Base-by-base conservation (phyloP, 768 basidiomycete species). In the Russula compacta region DNA sequence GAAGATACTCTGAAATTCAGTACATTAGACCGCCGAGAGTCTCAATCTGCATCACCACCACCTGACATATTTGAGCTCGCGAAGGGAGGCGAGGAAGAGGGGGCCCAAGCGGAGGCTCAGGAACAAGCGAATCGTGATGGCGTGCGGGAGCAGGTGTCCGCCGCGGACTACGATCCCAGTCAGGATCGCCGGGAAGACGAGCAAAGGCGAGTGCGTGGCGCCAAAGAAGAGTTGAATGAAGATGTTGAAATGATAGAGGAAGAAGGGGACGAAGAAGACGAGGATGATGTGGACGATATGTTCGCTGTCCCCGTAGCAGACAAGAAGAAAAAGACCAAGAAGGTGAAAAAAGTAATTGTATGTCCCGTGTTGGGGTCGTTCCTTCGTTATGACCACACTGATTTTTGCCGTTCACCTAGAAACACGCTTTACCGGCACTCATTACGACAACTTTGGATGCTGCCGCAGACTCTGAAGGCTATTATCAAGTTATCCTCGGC, bases 251-350 rank as follows among this genome's bases (percentile, higher is more conserved):
- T 77, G 57, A 71, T 78, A 11, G 80, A 82, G 58, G 80, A 79
- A 11, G 78, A 79, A n/a, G 81, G 81, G 32, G 82, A 81, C 2
- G 86, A 86, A 11, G 89, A 88, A 8, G 89, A 91, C 12, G 53
- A 49, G 2, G 90, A 92, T 3, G 91, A 94, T 39, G 80, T 95
- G 1, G 92, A 95, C 64, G 95, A 98, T 71, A 98, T 99, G 94
- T 98, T 98, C 68, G 86, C 92, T 24, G 79, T 90, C 21, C 77
- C 75, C 19, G 64, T 73, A 2, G 76, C 73, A 42, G 78, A 80
- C 35, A 59, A 59, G 66, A 82, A 80, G 69, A 84, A 81, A 69
- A 85, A 81, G 60, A 71, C 78, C 9, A 85, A 79, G 76, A 86
- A 82, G 69, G 76, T 78, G 19, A 82, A 78, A 69, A 78, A 75